Evolutionary conservation across 2,329 filamentous ascomycete species (phyloP).

Genomic region (Aspergillus uvarum): DNA sequence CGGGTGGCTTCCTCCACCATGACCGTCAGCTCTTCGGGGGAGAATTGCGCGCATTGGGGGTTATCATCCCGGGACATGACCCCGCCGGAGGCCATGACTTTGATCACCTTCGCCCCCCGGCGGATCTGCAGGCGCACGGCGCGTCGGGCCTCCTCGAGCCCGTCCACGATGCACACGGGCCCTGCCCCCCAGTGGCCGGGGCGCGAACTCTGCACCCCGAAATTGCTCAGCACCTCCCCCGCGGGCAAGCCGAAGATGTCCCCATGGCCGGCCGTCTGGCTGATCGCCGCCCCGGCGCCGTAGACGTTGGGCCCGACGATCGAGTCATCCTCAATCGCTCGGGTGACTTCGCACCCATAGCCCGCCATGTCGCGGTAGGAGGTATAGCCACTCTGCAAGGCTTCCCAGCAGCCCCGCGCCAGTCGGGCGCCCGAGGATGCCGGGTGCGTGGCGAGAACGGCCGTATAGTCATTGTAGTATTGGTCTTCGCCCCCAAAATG

Average conservation of each 20-base stretch:
- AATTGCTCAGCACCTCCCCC: not conserved
- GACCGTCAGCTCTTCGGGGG: not conserved
- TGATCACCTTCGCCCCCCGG: conserved; percentile 4
- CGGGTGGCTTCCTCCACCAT: not conserved
- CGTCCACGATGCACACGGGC: not conserved
- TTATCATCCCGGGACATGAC: conserved; percentile 6
- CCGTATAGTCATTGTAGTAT: conserved; percentile 2
- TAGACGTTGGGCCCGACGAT: conserved; percentile 3
- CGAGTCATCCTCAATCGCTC: not conserved
- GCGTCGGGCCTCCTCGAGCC: conserved; percentile 1
- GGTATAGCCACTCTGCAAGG: conserved; percentile 1
- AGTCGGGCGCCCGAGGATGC: not conserved
- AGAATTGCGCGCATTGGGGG: not conserved
- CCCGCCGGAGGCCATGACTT: not conserved
- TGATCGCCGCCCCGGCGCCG: not conserved
- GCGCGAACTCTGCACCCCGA: not conserved
- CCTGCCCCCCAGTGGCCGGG: conserved; percentile 1
- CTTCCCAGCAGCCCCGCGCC: conserved; percentile 2
- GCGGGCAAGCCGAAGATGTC: conserved; percentile 3
- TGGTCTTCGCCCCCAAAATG: not conserved
- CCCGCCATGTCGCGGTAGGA: conserved; percentile 3
- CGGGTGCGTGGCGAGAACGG: not conserved
- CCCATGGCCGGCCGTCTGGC: conserved; percentile 1
- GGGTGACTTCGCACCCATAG: not conserved
- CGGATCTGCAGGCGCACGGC: conserved; percentile 1